Evolutionary conservation across 768 basidiomycete genomes (phyloP), one percentile per base, ranked within the genome.

Genomic region (Nidula microcarpa): DNA sequence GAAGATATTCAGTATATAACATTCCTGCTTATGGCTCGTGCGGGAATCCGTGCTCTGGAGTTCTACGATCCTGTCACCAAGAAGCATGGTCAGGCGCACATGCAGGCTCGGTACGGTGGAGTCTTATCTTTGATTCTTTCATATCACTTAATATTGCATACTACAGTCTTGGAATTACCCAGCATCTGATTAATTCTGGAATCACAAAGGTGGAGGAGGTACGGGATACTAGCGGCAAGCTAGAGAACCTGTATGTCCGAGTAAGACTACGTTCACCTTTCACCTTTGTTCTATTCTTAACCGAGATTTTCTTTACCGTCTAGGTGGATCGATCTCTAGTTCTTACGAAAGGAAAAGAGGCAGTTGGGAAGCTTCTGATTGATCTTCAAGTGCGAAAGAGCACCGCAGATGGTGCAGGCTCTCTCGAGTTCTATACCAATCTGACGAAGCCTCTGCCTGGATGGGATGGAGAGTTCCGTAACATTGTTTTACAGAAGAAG

Each of bases 11-110:
- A 91, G 60, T 89, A 86, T 60, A 78, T 91, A 59, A 86, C 87
- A 0, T 94, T 89, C 77, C 73, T 92, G 32, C 67, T 89, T 49
- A 94, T 94, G 92, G 90, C 87, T n/a, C 82, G 92, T 32, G 85
- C 82, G 39, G 93, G 88, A 55, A 66, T 94, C 35, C 78, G 86
- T 35, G 91, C 84, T 4, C 75, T 94, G 36, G 90, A 94, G 65
- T 92, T 76, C 64, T 95, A 89, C 60, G 89, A 95, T 61, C 91
- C 91, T 23, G 73, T 71, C 30, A 89, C 84, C 11, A 72, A 84
- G 68, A 92, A 91, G 66, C 92, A 94, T 60, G 89, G 91, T 14
- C 90, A 94, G 63, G 91, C 90, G 13, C 90, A 92, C 62, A 94
- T 92, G 91, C 89, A 93, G 68, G 91, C 90, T 44, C 82, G 90